phyloP scores from a whole-genome alignment of 257 asterid species.

The Penstemon davidsonii region DNA sequence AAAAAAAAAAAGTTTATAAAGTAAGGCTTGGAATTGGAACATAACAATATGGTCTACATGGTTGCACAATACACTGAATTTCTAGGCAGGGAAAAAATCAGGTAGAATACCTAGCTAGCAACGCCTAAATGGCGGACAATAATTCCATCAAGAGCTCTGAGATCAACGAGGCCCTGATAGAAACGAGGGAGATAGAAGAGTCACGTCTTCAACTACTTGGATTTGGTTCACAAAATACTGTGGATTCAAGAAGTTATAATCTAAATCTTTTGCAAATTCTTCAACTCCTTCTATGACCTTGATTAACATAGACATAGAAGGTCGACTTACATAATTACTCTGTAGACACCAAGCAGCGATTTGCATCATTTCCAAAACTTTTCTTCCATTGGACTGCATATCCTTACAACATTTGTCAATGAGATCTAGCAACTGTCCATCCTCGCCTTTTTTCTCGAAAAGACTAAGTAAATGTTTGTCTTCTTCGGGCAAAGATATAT shows the following conservation, averaged over 20 bases:
- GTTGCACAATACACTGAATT: too few species aligned
- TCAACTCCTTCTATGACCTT: conserved; percentile 32
- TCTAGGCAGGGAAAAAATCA: too few species aligned
- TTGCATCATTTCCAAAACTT: conserved; percentile 28
- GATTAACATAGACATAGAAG: conserved; percentile 29
- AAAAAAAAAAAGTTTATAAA: too few species aligned
- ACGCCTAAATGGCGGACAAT: too few species aligned
- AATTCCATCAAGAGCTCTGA: not conserved
- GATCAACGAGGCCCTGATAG: conserved; percentile 34
- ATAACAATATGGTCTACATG: too few species aligned
- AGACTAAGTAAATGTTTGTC: conserved; percentile 22
- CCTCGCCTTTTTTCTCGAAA: conserved; percentile 28
- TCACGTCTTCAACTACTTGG: not conserved
- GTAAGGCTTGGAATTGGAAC: too few species aligned
- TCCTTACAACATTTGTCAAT: conserved; percentile 17
- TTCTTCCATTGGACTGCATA: conserved; percentile 14
- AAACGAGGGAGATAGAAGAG: conserved; percentile 27
- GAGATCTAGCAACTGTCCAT: conserved; percentile 27
- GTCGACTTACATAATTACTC: conserved; percentile 27
- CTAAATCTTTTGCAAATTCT: not conserved
- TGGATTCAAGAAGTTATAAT: conserved; percentile 16
- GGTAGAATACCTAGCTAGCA: too few species aligned
- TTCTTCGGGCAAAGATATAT: conserved; percentile 22
- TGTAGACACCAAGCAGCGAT: conserved; percentile 34
- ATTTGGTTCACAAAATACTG: not conserved